Conservation (phyloP, 257 asterid species). For the Petrea volubilis region DNA sequence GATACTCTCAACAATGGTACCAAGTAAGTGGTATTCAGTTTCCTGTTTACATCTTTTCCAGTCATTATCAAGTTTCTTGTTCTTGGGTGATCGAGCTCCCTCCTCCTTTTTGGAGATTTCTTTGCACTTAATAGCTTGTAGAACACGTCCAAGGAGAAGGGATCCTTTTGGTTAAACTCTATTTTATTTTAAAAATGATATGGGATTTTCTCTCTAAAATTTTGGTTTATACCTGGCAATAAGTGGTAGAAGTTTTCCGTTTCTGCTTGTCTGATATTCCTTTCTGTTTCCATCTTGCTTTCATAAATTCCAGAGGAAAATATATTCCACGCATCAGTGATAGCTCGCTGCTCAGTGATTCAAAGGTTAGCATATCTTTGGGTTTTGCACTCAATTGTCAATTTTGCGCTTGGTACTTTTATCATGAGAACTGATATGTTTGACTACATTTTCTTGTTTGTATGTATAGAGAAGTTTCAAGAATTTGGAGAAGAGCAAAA, state of each 20-base stretch:
- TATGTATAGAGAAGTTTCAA: conserved; percentile 43
- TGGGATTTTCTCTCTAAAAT: background rate
- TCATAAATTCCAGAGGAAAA: conserved; percentile 38
- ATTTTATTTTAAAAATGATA: background rate
- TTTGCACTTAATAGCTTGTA: background rate
- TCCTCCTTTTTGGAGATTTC: background rate
- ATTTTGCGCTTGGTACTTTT: conserved; percentile 1
- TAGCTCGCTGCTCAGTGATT: conserved; percentile 19
- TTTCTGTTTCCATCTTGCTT: background rate
- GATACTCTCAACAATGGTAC: conserved; percentile 31
- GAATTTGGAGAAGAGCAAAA: conserved; percentile 51
- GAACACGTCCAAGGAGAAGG: background rate
- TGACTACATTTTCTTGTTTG: conserved; percentile 21
- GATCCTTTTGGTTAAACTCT: background rate
- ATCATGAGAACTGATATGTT: background rate
- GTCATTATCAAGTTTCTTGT: background rate
- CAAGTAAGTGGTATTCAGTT: conserved; percentile 36
- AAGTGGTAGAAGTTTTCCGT: background rate
- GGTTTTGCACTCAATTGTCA: background rate
- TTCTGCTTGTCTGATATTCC: background rate
- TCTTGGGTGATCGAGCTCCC: background rate
- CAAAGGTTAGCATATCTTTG: conserved; percentile 45
- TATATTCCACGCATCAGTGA: conserved; percentile 26
- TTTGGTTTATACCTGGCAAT: background rate
- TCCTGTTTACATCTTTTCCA: background rate